phyloP scores from a whole-genome alignment of 257 asterid genomes.

The Henckelia pumila region DNA sequence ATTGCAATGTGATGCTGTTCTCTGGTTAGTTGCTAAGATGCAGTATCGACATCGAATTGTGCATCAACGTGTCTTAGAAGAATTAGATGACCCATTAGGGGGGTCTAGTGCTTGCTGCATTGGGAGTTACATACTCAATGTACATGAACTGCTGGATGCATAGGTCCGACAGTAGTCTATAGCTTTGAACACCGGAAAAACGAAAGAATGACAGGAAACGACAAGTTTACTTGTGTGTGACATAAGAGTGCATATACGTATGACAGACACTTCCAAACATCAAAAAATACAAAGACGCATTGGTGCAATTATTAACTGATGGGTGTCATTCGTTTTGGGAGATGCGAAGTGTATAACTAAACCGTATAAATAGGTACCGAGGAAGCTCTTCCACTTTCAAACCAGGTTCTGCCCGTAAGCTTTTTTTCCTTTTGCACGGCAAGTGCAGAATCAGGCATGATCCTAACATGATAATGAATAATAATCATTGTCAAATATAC shows the following conservation, averaged over 20 bases:
- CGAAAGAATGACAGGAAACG: background rate
- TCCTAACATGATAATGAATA: constrained; percentile 42
- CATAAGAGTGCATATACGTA: no score
- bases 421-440: constrained; percentile 80
- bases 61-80: background rate
- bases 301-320: background rate
- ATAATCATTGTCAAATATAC: constrained; percentile 3
- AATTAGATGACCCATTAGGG: background rate
- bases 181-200: background rate
- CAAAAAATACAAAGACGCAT: constrained; percentile 7
- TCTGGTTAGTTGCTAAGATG: no score
- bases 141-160: no score
- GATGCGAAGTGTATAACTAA: constrained; percentile 12
- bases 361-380: constrained; percentile 39
- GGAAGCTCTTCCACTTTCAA: constrained; percentile 80
- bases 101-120: background rate
- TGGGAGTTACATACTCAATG: background rate
- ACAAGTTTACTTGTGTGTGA: no score
- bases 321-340: constrained; percentile 3
- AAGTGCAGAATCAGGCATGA: constrained; percentile 96
- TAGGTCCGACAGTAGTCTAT: no score
- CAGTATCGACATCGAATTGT: background rate
- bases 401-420: constrained; percentile 91
- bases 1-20: no score
- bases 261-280: background rate